Conservation (phyloP, 2,329 filamentous ascomycete genomes). For the Blastomyces silverae region DNA sequence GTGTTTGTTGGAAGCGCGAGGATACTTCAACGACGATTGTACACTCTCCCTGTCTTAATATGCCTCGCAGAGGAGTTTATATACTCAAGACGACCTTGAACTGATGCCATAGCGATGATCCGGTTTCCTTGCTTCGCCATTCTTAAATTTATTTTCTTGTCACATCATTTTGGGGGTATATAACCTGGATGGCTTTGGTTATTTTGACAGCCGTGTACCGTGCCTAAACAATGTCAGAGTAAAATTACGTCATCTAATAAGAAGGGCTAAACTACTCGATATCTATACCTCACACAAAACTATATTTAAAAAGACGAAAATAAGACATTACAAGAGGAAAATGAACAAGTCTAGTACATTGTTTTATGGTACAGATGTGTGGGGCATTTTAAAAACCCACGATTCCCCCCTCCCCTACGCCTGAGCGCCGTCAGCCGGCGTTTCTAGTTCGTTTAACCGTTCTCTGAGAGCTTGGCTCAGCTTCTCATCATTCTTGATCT, state of each 20-base stretch:
- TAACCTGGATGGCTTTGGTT: neutral
- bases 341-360: slow-evolving; percentile 5
- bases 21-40: slow-evolving; percentile 62
- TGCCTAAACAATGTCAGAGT: neutral
- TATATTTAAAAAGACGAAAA: slow-evolving; percentile 8
- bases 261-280: too few species aligned
- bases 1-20: slow-evolving; percentile 56
- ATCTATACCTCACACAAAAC: neutral
- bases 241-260: neutral
- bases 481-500: slow-evolving; percentile 25
- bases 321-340: slow-evolving; percentile 13
- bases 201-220: neutral
- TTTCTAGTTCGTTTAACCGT: slow-evolving; percentile 43
- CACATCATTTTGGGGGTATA: neutral
- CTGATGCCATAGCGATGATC: neutral
- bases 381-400: neutral
- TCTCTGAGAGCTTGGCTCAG: slow-evolving; percentile 26
- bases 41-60: slow-evolving; percentile 52
- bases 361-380: slow-evolving; percentile 17
- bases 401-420: neutral
- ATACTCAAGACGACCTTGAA: neutral
- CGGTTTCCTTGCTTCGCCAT: neutral
- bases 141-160: neutral
- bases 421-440: slow-evolving; percentile 45
- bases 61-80: neutral